A percentile compares a stretch with the other conserved stretches of the same genome.
phyloP scores from a whole-genome alignment of 768 basidiomycete genomes.

The Fomitopsis serialis region DNA sequence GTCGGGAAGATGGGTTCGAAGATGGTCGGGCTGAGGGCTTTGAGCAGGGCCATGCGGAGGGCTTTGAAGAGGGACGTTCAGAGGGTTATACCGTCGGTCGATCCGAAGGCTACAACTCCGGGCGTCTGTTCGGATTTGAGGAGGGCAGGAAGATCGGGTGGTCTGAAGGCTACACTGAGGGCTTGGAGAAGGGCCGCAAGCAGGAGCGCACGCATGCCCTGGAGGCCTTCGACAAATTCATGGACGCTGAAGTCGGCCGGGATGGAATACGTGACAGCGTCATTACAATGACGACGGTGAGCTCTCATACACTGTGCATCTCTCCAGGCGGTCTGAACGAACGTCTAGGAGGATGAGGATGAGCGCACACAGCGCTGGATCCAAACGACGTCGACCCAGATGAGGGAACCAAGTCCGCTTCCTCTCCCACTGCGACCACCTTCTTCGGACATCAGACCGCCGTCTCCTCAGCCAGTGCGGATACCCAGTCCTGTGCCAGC shows the following conservation, averaged over 20 bases:
- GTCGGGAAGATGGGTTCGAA: slow-evolving; percentile 26
- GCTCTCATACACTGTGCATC: neutral
- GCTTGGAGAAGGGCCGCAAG: slow-evolving; percentile 32
- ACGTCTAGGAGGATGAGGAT: slow-evolving; percentile 2
- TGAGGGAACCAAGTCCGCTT: slow-evolving; percentile 10
- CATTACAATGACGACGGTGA: slow-evolving; percentile 6
- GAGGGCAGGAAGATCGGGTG: slow-evolving; percentile 32
- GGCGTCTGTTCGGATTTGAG: slow-evolving; percentile 19
- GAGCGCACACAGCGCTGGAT: slow-evolving; percentile 18
- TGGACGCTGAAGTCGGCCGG: slow-evolving; percentile 24
- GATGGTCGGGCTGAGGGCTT: slow-evolving; percentile 42
- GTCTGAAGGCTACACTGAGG: slow-evolving; percentile 31
- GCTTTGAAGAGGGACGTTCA: slow-evolving; percentile 34
- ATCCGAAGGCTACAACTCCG: slow-evolving; percentile 21
- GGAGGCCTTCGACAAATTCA: slow-evolving; percentile 53
- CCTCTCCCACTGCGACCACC: slow-evolving; percentile 2
- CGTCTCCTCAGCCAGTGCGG: neutral
- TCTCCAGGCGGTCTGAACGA: neutral
- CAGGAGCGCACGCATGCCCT: slow-evolving; percentile 51
- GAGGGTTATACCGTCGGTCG: slow-evolving; percentile 35
- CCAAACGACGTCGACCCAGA: slow-evolving; percentile 12
- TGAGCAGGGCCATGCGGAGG: slow-evolving; percentile 40
- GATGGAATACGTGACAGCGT: slow-evolving; percentile 29
- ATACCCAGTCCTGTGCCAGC: neutral
- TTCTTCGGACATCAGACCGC: neutral